Base-by-base conservation (phyloP, 495 filamentous ascomycete genomes). In the Penicillium malachiteum region DNA sequence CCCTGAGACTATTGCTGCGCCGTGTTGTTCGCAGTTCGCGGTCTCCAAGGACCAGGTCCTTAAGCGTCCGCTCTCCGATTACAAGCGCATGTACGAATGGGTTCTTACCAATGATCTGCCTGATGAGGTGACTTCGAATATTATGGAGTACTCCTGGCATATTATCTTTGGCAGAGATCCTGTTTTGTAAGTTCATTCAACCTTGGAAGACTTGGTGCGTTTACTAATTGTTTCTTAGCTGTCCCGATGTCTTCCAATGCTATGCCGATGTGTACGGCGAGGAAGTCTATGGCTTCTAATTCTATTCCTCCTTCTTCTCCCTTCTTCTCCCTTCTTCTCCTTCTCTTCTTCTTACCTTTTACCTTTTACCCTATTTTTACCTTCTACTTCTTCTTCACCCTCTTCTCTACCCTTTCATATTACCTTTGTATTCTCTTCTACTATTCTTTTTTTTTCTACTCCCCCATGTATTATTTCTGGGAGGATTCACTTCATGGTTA, bases 21-120 rank as follows among this genome's bases (percentile, higher is more conserved):
- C 81, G 4, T 90, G 87, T 60, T 90, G 86, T 65, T 82, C 84
- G 52, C 87, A 89, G 66, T 90, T 90, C 52, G 86, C 82, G 1
- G 85, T 88, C 2, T 80, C 81, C 10, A 64, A 77, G 12, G 79
- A 81, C 0, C 74, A 77, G 52, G 72, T 90, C 0, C 66, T 64
- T 0, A 60, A 68, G 48, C 75, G 83, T 17, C 60, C 81, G 16
- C 59, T 65, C 41, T 73, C 69, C 34, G 80, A 84, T 21, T 90
- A 88, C 58, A 45, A 77, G 57, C 71, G 73, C 6, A 86, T 76
- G 64, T 75, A 84, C 13, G 60, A 82, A 16, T 89, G 86, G 86
- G 66, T 89, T 26, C 48, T 87, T 26, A 69, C 68, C 26, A 80
- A 74, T 26, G 63, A 77, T 2, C 50, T 81, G 60, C 59, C 71